Percentiles rank a stretch among this genome's conserved stretches.
Conservation (phyloP, 768 basidiomycete genomes). For the Lentinus tigrinus region DNA sequence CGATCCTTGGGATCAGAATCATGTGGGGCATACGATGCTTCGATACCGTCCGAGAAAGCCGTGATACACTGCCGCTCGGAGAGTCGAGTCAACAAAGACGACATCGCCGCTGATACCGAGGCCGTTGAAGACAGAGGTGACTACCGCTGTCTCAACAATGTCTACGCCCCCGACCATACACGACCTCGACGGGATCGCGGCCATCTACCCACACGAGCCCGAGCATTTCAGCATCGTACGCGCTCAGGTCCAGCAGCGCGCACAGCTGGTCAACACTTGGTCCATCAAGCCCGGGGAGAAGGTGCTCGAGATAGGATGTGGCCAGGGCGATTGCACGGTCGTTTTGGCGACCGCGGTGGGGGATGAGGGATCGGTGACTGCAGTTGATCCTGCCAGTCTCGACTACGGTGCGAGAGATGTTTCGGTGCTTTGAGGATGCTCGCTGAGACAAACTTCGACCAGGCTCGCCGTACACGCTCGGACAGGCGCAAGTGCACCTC, state of each 20-base stretch:
- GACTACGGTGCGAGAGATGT: slow-evolving; percentile 33
- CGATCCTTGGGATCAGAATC: too few species aligned
- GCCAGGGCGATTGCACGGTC: slow-evolving; percentile 41
- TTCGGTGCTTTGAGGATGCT: background rate
- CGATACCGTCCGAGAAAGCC: too few species aligned
- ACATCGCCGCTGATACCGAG: background rate
- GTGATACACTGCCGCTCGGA: background rate
- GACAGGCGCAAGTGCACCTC: slow-evolving; percentile 36
- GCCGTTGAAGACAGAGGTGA: background rate
- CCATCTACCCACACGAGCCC: slow-evolving; percentile 16
- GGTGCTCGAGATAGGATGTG: slow-evolving; percentile 41
- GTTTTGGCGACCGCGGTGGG: slow-evolving; percentile 37
- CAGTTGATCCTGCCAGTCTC: slow-evolving; percentile 37
- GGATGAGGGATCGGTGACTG: slow-evolving; percentile 34
- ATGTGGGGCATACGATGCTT: too few species aligned
- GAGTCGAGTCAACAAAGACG: background rate
- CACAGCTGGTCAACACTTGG: slow-evolving; percentile 32
- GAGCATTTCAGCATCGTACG: slow-evolving; percentile 9
- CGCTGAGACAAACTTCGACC: background rate
- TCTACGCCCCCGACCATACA: background rate
- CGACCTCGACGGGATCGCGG: slow-evolving; percentile 16
- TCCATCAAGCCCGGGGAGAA: slow-evolving; percentile 27
- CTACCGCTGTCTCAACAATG: background rate
- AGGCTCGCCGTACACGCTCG: slow-evolving; percentile 38
- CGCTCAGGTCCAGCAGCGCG: slow-evolving; percentile 31